Conservation (phyloP, 2,329 filamentous ascomycete species). For the Exophiala sp. region DNA sequence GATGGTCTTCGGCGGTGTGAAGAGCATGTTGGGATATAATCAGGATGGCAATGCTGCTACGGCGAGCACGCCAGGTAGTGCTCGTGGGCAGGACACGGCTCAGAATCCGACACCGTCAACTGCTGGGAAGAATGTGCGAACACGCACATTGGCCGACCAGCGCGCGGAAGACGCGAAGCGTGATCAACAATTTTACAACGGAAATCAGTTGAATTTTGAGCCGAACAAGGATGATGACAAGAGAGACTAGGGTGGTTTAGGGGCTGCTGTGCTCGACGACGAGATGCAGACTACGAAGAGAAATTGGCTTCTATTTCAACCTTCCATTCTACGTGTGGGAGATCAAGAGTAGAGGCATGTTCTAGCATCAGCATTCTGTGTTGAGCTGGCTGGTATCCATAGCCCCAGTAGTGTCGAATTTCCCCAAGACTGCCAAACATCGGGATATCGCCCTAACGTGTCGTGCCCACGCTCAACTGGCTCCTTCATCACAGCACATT, state of each 20-base stretch:
- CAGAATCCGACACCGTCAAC: constrained; percentile 3
- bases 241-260: background rate
- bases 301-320: too few relatives aligned
- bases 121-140: constrained; percentile 34
- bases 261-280: background rate
- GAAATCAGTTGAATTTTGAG: constrained; percentile 76
- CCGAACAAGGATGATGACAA: constrained; percentile 55
- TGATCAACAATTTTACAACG: constrained; percentile 75
- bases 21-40: constrained; percentile 44
- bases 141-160: constrained; percentile 54
- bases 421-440: too few relatives aligned
- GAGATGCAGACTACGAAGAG: background rate
- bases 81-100: constrained; percentile 20
- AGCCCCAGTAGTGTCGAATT: too few relatives aligned
- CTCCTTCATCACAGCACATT: too few relatives aligned
- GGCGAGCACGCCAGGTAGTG: background rate
- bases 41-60: constrained; percentile 7
- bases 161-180: constrained; percentile 49
- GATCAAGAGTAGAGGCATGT: too few relatives aligned
- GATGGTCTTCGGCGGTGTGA: constrained; percentile 41
- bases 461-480: too few relatives aligned
- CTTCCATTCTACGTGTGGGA: too few relatives aligned
- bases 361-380: too few relatives aligned
- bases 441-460: too few relatives aligned
- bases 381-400: too few relatives aligned